Conservation (phyloP, 169 alveolate species). For the Neospora caninum region DNA sequence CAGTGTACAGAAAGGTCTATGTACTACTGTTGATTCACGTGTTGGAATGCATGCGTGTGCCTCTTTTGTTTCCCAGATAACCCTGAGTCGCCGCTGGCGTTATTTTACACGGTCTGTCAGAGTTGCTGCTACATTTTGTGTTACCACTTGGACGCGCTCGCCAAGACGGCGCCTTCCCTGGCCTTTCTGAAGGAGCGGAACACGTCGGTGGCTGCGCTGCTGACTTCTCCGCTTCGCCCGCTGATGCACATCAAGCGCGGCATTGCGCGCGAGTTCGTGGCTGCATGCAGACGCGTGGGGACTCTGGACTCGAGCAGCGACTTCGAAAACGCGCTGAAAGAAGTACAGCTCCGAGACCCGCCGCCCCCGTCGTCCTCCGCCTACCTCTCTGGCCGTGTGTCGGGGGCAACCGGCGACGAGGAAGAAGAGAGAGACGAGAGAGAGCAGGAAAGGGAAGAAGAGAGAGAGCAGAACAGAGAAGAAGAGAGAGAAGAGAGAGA, state of each 20-base stretch:
- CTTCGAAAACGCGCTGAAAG: neutral
- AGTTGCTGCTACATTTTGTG: slow-evolving; percentile 51
- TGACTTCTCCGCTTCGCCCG: slow-evolving; percentile 33
- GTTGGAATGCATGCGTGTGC: too few relatives aligned
- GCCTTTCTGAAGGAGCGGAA: neutral
- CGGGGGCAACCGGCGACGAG: neutral
- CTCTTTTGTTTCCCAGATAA: slow-evolving; percentile 10
- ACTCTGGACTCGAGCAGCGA: neutral
- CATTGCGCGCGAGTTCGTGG: slow-evolving; percentile 38
- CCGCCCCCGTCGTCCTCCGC: neutral
- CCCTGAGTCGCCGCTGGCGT: slow-evolving; percentile 41
- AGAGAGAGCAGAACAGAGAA: neutral
- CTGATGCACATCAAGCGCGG: slow-evolving; percentile 31
- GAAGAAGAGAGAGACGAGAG: neutral
- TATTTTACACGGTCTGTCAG: slow-evolving; percentile 51
- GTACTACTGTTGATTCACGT: too few relatives aligned
- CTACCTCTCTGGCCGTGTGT: neutral
- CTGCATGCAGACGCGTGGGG: slow-evolving; percentile 48
- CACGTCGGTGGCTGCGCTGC: neutral
- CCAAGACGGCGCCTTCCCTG: neutral
- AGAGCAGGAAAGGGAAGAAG: neutral
- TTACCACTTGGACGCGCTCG: slow-evolving; percentile 29
- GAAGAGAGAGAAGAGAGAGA: too few relatives aligned
- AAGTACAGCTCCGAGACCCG: neutral
- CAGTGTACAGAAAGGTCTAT: too few relatives aligned